phyloP scores from a whole-genome alignment of 306 rosid species.

The Cucurbita ficifolia region DNA sequence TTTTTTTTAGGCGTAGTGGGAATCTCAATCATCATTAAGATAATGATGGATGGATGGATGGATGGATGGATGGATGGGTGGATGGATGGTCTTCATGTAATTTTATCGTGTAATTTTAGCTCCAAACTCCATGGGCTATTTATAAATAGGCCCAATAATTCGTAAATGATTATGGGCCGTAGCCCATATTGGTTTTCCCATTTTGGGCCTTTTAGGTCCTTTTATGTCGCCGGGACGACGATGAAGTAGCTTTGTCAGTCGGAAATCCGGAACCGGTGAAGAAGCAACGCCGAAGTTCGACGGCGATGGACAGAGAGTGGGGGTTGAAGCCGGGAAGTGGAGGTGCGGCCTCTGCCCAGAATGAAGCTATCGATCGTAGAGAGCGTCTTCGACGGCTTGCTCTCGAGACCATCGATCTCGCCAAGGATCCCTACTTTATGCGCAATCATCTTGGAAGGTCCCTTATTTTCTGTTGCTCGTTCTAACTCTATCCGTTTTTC shows the following conservation, averaged over 20 bases:
- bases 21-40: conserved; percentile 1
- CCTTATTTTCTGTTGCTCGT: not conserved
- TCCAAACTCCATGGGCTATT: not conserved
- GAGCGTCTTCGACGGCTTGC: conserved; percentile 94
- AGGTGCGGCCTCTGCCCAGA: conserved; percentile 93
- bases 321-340: conserved; percentile 99
- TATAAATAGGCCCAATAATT: not conserved
- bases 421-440: conserved; percentile 94
- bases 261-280: not conserved
- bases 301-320: conserved; percentile 89
- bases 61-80: too few species aligned
- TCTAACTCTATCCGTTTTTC: not conserved
- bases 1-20: not conserved
- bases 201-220: not conserved
- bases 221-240: conserved; percentile 3
- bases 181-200: not conserved
- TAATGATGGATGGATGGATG: not conserved
- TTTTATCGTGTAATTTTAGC: too few species aligned
- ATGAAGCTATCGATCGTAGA: conserved; percentile 92
- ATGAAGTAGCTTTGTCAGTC: not conserved
- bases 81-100: too few species aligned
- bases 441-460: conserved; percentile 89
- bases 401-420: conserved; percentile 87
- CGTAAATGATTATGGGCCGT: not conserved
- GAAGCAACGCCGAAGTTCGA: not conserved